A percentile compares a stretch with the other conserved stretches of the same genome.
Conservation (phyloP, 2,329 filamentous ascomycete species). For the Chalaropsis thielavioides region DNA sequence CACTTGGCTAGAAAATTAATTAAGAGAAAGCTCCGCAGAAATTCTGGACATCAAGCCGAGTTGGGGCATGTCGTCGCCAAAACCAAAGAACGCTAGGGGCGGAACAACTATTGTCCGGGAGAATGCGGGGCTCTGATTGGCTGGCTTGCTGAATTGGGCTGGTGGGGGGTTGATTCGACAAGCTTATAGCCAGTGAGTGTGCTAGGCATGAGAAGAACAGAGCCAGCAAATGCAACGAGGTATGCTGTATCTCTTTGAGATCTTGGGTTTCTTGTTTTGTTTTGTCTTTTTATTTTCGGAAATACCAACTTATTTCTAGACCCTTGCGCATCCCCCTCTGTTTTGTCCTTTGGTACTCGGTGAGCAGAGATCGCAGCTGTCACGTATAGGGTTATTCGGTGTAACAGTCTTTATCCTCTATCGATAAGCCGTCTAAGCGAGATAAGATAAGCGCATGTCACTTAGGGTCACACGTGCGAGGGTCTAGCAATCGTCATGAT, state of each 20-base stretch:
- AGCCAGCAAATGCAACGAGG: neutral
- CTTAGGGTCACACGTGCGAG: neutral
- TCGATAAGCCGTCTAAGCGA: neutral
- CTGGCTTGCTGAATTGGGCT: neutral
- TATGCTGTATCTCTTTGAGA: too few species aligned
- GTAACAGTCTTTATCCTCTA: neutral
- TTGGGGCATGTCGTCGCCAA: slow-evolving; percentile 26
- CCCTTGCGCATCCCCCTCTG: too few species aligned
- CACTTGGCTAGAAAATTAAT: neutral
- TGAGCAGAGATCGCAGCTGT: too few species aligned
- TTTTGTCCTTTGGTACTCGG: too few species aligned
- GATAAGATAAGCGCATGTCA: neutral
- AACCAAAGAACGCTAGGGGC: slow-evolving; percentile 25
- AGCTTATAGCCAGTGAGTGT: too few species aligned
- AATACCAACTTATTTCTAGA: too few species aligned
- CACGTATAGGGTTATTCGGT: neutral
- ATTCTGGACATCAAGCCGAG: slow-evolving; percentile 13
- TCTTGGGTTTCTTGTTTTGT: too few species aligned
- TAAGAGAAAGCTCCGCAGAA: neutral
- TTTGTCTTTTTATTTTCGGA: too few species aligned
- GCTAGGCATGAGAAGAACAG: neutral
- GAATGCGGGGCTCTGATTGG: slow-evolving; percentile 16
- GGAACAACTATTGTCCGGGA: slow-evolving; percentile 22
- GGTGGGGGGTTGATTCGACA: too few species aligned
- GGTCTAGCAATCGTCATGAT: neutral